Percentiles rank a stretch among this genome's conserved stretches.
phyloP scores from a whole-genome alignment of 768 basidiomycete species.

The Leccinum pellstonianum region DNA sequence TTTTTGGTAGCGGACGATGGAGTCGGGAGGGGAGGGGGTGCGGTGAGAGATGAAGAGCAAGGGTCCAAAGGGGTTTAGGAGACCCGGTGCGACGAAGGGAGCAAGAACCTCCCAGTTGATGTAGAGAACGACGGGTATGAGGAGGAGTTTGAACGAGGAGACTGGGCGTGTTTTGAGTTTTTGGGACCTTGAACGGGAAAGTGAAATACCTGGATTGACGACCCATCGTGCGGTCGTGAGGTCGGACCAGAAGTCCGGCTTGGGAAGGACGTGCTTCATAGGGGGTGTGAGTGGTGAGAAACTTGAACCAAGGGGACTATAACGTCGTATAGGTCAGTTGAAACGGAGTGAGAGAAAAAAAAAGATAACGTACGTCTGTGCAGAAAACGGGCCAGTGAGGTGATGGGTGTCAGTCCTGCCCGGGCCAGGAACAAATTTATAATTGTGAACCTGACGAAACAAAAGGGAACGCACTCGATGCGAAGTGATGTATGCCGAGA shows the following conservation, averaged over 20 bases:
- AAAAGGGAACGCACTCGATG: background rate
- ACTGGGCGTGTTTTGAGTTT: constrained; percentile 34
- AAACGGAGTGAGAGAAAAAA: background rate
- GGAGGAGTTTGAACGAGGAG: constrained; percentile 65
- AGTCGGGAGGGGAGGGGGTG: constrained; percentile 48
- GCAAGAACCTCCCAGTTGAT: constrained; percentile 60
- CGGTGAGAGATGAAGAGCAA: constrained; percentile 71
- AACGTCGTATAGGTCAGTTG: background rate
- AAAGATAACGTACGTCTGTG: background rate
- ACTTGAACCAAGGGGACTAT: background rate
- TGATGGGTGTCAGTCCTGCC: background rate
- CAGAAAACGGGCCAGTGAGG: background rate
- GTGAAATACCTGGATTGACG: constrained; percentile 56
- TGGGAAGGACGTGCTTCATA: constrained; percentile 1
- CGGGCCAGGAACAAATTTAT: background rate
- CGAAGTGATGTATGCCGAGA: background rate
- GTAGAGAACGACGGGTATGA: constrained; percentile 59
- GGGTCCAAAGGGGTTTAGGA: constrained; percentile 70
- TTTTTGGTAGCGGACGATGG: constrained; percentile 68
- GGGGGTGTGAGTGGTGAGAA: constrained; percentile 20
- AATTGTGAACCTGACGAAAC: background rate
- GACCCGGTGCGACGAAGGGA: constrained; percentile 44
- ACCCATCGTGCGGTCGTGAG: constrained; percentile 64
- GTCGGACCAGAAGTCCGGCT: constrained; percentile 45
- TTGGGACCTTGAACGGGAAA: background rate